These are phyloP conservation scores for Ustilago sp. DNA, from an alignment of 1,284 basidiomycete genomes.

Conservation along the genomic window DNA sequence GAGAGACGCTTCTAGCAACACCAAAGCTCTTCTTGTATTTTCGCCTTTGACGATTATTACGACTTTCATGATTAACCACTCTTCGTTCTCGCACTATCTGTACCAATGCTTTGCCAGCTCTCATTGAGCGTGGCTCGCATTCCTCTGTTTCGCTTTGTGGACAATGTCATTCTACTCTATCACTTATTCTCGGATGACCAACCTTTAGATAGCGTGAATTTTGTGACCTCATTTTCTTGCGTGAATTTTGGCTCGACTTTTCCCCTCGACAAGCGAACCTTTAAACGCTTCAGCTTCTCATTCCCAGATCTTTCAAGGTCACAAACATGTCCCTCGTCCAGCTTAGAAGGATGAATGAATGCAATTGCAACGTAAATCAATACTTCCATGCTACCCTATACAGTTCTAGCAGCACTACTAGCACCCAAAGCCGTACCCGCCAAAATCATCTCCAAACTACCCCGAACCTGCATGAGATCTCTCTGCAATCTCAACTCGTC, in stretches of 20 bases:
- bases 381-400: background rate
- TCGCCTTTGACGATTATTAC: background rate
- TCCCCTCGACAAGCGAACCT: too few relatives aligned
- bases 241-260: background rate
- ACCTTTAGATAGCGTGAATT: background rate
- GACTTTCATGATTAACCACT: background rate
- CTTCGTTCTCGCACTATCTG: constrained; percentile 1
- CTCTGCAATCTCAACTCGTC: constrained; percentile 91
- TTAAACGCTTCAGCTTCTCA: background rate
- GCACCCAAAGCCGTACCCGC: constrained; percentile 56
- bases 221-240: background rate
- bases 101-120: background rate
- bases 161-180: constrained; percentile 18
- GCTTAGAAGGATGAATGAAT: background rate
- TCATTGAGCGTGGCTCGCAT: background rate
- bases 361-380: background rate
- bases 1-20: background rate
- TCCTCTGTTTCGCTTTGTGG: constrained; percentile 13
- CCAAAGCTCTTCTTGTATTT: too few relatives aligned
- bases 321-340: background rate
- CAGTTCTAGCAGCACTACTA: constrained; percentile 15
- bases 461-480: constrained; percentile 84
- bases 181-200: background rate
- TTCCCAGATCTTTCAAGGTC: background rate
- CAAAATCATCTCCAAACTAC: constrained; percentile 92